Evolutionary conservation across 108 stramenopile species (phyloP), one percentile per base, ranked within the genome.

Genomic region (Nitzschia sp.): DNA sequence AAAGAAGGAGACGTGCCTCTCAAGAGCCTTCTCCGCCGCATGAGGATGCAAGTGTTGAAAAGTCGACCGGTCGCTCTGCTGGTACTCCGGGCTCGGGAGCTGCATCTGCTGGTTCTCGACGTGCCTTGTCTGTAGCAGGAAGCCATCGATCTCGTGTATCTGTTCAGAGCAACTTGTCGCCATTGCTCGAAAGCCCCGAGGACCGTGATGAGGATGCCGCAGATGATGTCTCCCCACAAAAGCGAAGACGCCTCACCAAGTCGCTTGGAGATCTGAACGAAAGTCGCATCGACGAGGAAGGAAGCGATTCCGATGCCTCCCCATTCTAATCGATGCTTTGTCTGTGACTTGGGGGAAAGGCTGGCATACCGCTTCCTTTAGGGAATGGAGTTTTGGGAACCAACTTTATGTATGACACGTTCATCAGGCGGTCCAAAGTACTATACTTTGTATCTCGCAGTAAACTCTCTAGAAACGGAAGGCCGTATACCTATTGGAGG

Each of bases 121-220:
- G 61, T 9, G 24, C 33, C 21, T 23, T 34, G 5, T 34, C 32
- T 2, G 32, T 42, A 23, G 61, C 61, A 23, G 61, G 61, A 32
- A 42, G 38, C 42, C 31, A 62, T 4, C 35, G 61, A 42, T 62
- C 61, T 0, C 61, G 61, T 13, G 17, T 45, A 8, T 62, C 61
- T 34, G 38, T 42, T 11, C 61, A 62, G 5, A 59, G 57, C 57
- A 62, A 62, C 9, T 26, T 62, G 2, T 62, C 61, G 2, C 61
- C 61, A 6, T 26, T 62, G 1, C 1, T 46, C 19, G 61, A 62
- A 42, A 62, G 61, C 33, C 61, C 61, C 8, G 61, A 62, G 23
- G 38, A 62, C 1, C 24, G 25, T 26, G 38, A 45, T 2, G 5
- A 23, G 21, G 15, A 38, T 5, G n/a, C 30, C 11, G 42, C 42